Evolutionary conservation across 495 filamentous ascomycete genomes (phyloP), one percentile per base, ranked within the genome.

Genomic region (Astrothelium subdiscretum): DNA sequence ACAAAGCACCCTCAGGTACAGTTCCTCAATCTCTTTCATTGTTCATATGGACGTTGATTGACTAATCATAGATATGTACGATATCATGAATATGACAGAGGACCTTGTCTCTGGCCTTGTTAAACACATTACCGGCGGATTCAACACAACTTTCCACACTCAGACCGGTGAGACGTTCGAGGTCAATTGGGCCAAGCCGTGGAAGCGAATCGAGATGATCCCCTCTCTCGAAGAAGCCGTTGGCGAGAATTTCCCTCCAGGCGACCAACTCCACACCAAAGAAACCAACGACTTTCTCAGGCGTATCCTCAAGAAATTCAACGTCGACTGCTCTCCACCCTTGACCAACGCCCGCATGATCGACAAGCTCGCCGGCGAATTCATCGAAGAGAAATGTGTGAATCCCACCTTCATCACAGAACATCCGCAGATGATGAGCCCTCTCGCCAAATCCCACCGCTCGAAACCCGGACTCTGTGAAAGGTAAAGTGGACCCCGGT

Each of bases 391-490:
- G 68, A 92, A 85, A 31, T 96, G 91, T 76, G 76, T 97, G 70
- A 95, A 92, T 81, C 94, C 94, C 0, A 97, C 91, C 62, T 98
- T 97, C 81, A 97, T 97, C 74, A 89, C 81, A 43, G 86, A 86
- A 51, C 92, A 97, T 77, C 92, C 92, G 8, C 88, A 96, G 75
- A 89, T 95, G 85, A 99, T 99, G 95, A 94, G 89, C 22, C 94
- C 94, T 3, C 80, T 97, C 31, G 95, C 94, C 79, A 97, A 99
- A 81, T 90, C 89, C 75, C 89, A 96, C 77, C 88, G 95, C 63
- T 69, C 77, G 63, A 81, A 84, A 64, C 80, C 85, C 54, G 95
- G 95, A 67, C 83, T 98, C 15, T 96, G 91, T 73, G 94, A 98
- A 77, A 86, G 95, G 48, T 54, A 54, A 54, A 24, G 18, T n/a